Evolutionary conservation across 2,329 filamentous ascomycete genomes (phyloP).

Genomic region (Neofusicoccum parvum): DNA sequence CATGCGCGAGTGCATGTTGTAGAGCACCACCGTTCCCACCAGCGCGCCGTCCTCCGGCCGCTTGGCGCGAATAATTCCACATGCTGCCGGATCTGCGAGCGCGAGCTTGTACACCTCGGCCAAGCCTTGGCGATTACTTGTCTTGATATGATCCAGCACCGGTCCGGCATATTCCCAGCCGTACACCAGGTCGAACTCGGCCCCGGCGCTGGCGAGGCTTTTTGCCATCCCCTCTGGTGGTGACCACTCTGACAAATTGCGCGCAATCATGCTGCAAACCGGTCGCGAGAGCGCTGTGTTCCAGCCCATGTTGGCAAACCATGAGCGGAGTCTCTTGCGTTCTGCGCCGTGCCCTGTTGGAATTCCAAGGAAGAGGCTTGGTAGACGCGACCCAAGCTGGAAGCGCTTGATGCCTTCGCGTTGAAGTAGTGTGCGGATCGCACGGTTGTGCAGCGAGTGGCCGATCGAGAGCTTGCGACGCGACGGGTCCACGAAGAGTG

Average conservation of each 20-base stretch:
- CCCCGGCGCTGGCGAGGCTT: conserved; percentile 70
- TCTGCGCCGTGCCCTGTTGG: conserved; percentile 67
- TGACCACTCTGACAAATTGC: conserved; percentile 71
- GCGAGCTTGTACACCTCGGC: conserved; percentile 79
- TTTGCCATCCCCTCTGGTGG: conserved; percentile 76
- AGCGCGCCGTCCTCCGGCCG: conserved; percentile 66
- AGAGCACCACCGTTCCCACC: conserved; percentile 78
- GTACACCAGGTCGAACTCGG: conserved; percentile 82
- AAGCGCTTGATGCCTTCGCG: conserved; percentile 74
- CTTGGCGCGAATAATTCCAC: conserved; percentile 83
- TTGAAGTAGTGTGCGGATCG: conserved; percentile 73
- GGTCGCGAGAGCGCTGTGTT: conserved; percentile 67
- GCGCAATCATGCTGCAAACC: conserved; percentile 72
- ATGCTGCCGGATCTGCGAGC: conserved; percentile 69
- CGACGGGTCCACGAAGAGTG: conserved; percentile 85
- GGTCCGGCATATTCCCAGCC: conserved; percentile 74
- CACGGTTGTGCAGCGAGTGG: conserved; percentile 82
- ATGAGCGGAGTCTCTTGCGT: conserved; percentile 65
- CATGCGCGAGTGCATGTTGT: conserved; percentile 68
- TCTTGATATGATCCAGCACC: conserved; percentile 74
- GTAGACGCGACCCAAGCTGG: conserved; percentile 78
- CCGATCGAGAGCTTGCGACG: conserved; percentile 89
- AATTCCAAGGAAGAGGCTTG: conserved; percentile 84
- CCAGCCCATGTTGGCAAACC: conserved; percentile 92
- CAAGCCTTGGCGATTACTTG: conserved; percentile 74